phyloP scores from a whole-genome alignment of 2,329 filamentous ascomycete genomes.

The Gaeumannomyces tritici region DNA sequence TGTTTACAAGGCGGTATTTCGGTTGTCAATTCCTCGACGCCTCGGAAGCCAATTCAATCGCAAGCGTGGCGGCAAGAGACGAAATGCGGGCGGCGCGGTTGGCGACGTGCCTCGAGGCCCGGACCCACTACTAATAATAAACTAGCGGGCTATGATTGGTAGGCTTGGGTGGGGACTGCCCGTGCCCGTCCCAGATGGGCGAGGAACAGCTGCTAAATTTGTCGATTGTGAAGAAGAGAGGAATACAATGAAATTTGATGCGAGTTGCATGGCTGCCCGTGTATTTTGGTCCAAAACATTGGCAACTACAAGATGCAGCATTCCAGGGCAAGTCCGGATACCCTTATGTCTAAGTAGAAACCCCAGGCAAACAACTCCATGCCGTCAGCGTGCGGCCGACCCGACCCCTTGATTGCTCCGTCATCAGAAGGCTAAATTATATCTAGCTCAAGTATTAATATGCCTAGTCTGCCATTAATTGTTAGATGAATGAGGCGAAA shows the following conservation, averaged over 20 bases:
- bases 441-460: not conserved
- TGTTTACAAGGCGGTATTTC: not conserved
- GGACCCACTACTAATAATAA: no score
- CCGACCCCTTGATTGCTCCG: not conserved
- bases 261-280: no score
- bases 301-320: not conserved
- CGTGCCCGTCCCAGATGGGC: no score
- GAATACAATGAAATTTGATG: no score
- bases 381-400: no score
- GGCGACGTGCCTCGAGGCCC: no score
- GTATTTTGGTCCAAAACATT: not conserved
- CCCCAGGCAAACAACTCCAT: not conserved
- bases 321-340: not conserved
- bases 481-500: no score
- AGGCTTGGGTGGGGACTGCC: no score
- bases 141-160: no score
- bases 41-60: not conserved
- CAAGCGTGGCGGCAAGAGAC: not conserved
- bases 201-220: no score
- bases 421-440: not conserved
- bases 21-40: not conserved
- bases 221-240: no score
- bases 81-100: not conserved
- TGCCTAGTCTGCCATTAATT: not conserved
- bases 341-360: no score